phyloP scores from a whole-genome alignment of 495 filamentous ascomycete genomes.

The Aspergillus saccharolyticus region DNA sequence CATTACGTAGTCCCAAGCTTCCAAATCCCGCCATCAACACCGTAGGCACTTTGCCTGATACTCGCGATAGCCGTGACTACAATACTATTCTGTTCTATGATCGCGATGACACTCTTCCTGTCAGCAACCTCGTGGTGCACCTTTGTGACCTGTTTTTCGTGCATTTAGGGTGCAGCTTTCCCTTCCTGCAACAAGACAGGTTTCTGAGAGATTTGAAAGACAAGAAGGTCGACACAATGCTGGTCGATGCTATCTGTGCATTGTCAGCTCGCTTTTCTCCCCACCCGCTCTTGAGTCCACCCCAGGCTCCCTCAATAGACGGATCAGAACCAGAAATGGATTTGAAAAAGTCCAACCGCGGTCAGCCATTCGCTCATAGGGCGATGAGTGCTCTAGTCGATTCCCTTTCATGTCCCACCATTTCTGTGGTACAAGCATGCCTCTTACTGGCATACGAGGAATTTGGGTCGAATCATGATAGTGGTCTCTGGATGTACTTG shows the following conservation, averaged over 20 bases:
- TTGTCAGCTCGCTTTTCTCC: conserved; percentile 77
- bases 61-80: conserved; percentile 44
- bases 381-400: conserved; percentile 71
- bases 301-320: conserved; percentile 47
- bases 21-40: conserved; percentile 22
- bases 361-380: conserved; percentile 70
- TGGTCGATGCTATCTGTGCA: conserved; percentile 82
- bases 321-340: conserved; percentile 33
- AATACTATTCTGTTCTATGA: conserved; percentile 79
- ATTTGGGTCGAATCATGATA: conserved; percentile 80
- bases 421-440: conserved; percentile 74
- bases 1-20: conserved; percentile 33
- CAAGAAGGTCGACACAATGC: conserved; percentile 73
- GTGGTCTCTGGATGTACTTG: conserved; percentile 85
- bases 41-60: conserved; percentile 31
- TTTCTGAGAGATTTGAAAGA: conserved; percentile 68
- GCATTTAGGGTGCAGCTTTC: conserved; percentile 76
- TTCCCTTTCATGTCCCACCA: conserved; percentile 69
- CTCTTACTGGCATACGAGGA: conserved; percentile 79
- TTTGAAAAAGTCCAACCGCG: conserved; percentile 46
- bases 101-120: conserved; percentile 57
- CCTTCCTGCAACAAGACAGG: conserved; percentile 64
- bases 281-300: conserved; percentile 55
- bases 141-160: conserved; percentile 73
- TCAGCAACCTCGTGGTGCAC: conserved; percentile 66